Evolutionary conservation across 2,329 filamentous ascomycete genomes (phyloP).

Genomic region (Kalmusia sp.): DNA sequence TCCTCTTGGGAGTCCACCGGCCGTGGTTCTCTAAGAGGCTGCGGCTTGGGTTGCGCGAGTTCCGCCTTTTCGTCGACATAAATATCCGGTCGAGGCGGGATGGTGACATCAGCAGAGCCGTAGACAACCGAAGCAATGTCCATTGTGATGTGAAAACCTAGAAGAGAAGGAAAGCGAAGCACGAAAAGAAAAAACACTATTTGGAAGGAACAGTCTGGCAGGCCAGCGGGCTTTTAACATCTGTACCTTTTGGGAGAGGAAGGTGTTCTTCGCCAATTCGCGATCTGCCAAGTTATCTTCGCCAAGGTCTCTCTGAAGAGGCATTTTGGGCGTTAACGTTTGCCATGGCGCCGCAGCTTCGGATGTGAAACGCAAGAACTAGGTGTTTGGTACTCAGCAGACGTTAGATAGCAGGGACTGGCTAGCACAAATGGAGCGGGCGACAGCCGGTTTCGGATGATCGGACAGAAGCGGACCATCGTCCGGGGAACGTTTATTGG

Average conservation of each 20-base stretch:
- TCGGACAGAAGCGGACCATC: neutral
- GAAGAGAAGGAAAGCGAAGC: neutral
- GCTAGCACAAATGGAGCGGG: neutral
- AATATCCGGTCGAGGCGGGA: constrained; percentile 4
- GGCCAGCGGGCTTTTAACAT: neutral
- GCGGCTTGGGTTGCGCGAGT: neutral
- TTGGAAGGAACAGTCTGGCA: neutral
- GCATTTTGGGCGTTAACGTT: neutral
- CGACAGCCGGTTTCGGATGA: neutral
- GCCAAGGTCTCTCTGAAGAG: neutral
- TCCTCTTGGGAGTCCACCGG: neutral
- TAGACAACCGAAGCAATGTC: constrained; percentile 8
- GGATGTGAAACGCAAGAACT: neutral
- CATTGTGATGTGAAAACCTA: neutral
- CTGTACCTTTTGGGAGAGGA: neutral
- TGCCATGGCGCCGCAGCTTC: neutral
- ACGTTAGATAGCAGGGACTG: neutral
- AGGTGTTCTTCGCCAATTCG: neutral
- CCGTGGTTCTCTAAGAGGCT: constrained; percentile 3
- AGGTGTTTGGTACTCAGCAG: neutral
- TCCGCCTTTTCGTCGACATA: constrained; percentile 14
- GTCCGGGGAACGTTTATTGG: neutral
- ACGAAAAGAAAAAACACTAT: neutral
- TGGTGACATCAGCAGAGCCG: neutral
- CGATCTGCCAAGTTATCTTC: neutral